A percentile compares a stretch with the other conserved stretches of the same genome.
phyloP scores from a whole-genome alignment of 2,329 filamentous ascomycete species.

The Fusarium fracticaudum region DNA sequence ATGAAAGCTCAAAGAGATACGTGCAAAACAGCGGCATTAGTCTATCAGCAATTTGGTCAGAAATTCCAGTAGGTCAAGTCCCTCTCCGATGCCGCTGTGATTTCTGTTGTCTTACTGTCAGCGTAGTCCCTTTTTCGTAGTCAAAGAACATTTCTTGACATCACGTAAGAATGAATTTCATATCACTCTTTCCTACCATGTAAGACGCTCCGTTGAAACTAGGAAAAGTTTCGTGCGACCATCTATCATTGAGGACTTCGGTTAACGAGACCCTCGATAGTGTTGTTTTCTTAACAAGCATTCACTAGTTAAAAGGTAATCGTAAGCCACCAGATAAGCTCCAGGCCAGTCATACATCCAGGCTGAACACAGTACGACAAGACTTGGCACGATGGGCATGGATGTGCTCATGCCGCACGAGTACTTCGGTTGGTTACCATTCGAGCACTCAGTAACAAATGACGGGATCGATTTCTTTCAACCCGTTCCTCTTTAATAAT shows the following conservation, averaged over 20 bases:
- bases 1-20: accelerated
- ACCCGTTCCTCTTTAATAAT: no score
- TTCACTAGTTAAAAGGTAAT: not conserved
- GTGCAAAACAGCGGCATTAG: accelerated
- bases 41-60: no score
- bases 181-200: not conserved
- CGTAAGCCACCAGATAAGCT: not conserved
- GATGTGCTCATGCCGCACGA: not conserved
- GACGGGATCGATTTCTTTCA: accelerated
- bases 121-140: not conserved
- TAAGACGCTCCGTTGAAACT: not conserved
- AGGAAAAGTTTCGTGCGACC: not conserved
- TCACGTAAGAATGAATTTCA: not conserved
- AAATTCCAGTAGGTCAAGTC: accelerated
- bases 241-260: not conserved
- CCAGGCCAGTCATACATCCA: accelerated
- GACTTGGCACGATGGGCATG: accelerated
- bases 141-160: not conserved
- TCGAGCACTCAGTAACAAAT: not conserved
- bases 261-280: accelerated
- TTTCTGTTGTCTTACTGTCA: not conserved
- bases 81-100: no score
- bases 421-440: no score
- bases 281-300: accelerated
- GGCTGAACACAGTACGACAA: not conserved